phyloP scores from a whole-genome alignment of 139 green algal species.

The Bryopsis sp. region DNA sequence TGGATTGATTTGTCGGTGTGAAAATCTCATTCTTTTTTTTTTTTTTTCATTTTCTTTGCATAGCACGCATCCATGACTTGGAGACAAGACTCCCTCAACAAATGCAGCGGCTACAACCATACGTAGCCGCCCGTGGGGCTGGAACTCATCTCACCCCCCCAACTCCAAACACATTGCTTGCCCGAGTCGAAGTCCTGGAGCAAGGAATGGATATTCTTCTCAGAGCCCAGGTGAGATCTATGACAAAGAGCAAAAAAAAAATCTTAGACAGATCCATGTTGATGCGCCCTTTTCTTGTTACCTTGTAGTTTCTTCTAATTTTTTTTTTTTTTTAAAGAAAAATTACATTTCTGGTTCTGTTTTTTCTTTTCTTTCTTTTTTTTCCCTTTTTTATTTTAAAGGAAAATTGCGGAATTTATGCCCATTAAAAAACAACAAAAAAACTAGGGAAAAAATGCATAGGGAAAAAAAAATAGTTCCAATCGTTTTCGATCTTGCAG shows the following conservation, averaged over 20 bases:
- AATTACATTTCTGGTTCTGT: background rate
- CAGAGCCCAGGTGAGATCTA: conserved; percentile 29
- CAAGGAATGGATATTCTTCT: conserved; percentile 48
- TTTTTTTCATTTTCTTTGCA: background rate
- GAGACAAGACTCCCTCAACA: background rate
- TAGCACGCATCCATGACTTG: conserved; percentile 1
- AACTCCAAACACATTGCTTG: conserved; percentile 33
- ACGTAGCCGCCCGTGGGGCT: background rate
- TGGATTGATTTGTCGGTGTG: no score
- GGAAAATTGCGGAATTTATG: background rate
- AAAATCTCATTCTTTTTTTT: background rate
- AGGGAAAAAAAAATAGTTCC: no score
- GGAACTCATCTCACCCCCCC: background rate
- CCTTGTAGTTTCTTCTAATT: background rate
- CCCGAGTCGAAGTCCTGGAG: conserved; percentile 55
- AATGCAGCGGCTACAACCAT: background rate
- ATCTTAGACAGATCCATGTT: background rate
- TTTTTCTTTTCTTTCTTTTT: background rate
- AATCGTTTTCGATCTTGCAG: no score
- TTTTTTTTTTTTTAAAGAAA: background rate
- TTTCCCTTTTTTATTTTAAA: background rate
- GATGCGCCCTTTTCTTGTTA: background rate
- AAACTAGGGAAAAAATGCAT: no score
- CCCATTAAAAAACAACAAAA: no score
- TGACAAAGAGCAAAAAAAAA: background rate